These are phyloP conservation scores for Dioscorea alata DNA, from an alignment of 106 monocot genomes.

Conservation along the genomic window DNA sequence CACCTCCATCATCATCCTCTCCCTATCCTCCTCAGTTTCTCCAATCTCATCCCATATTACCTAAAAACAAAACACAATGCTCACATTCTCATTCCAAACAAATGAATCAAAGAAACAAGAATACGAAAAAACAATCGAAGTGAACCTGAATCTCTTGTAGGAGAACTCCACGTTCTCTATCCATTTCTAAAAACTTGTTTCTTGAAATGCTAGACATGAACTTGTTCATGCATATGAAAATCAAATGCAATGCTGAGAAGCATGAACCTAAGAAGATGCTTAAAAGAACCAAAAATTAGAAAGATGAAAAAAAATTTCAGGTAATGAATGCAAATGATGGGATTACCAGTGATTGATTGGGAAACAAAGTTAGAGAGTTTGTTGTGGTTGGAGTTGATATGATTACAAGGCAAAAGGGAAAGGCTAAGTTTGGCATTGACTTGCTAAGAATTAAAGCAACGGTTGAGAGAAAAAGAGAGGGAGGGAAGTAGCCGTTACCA, in stretches of 20 bases:
- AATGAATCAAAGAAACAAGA: not conserved
- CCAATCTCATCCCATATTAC: conserved; percentile 88
- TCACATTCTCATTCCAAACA: not conserved
- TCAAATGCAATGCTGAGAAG: too few species aligned
- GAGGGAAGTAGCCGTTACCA: not conserved
- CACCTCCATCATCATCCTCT: conserved; percentile 57
- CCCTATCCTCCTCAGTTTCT: conserved; percentile 61
- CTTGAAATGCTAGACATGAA: too few species aligned
- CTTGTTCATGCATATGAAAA: too few species aligned
- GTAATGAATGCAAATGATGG: too few species aligned
- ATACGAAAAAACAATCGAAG: not conserved
- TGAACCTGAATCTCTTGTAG: conserved; percentile 31
- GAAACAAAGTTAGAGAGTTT: too few species aligned
- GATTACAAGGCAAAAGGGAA: not conserved
- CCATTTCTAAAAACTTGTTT: conserved; percentile 28
- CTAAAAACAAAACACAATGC: conserved; percentile 20
- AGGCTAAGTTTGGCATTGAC: not conserved
- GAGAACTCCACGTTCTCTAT: conserved; percentile 26
- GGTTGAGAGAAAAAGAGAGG: not conserved
- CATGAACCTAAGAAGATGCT: too few species aligned
- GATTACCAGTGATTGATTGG: too few species aligned
- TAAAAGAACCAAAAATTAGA: too few species aligned
- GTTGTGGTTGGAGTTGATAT: too few species aligned
- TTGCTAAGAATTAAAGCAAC: not conserved
- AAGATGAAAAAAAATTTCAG: too few species aligned